Conservation (phyloP, 192 early-diverging fungal species). For the Spinellus fusiger region DNA sequence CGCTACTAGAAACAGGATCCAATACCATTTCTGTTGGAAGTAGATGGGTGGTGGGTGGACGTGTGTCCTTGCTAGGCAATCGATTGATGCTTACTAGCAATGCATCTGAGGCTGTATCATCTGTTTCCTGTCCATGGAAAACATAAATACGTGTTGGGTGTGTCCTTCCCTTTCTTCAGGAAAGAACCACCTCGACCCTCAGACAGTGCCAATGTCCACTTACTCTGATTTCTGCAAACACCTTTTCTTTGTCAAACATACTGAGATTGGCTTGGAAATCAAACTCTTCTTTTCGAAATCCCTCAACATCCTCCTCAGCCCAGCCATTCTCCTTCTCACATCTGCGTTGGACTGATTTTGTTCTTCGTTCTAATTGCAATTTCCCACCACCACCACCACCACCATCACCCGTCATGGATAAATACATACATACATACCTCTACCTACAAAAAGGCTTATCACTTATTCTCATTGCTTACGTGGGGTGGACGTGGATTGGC, state of each 20-base stretch:
- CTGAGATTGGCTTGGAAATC: conserved; percentile 58
- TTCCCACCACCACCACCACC: background rate
- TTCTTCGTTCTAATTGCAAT: background rate
- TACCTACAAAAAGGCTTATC: too few relatives aligned
- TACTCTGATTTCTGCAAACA: conserved; percentile 40
- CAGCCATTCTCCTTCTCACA: conserved; percentile 34
- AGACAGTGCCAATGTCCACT: too few relatives aligned
- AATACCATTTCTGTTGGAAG: conserved; percentile 64
- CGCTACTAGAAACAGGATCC: conserved; percentile 39
- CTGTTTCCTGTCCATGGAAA: conserved; percentile 39
- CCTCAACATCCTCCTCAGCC: conserved; percentile 54
- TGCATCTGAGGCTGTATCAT: conserved; percentile 65
- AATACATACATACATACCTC: background rate
- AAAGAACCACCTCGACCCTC: too few relatives aligned
- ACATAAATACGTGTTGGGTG: background rate
- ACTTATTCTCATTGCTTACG: too few relatives aligned
- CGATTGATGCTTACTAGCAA: conserved; percentile 67
- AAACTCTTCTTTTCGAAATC: conserved; percentile 57
- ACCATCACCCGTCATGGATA: background rate
- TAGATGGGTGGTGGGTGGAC: conserved; percentile 32
- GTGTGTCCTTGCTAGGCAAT: conserved; percentile 22
- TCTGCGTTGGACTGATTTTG: background rate
- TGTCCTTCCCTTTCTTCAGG: background rate
- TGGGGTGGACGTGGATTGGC: too few relatives aligned
- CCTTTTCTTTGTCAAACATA: conserved; percentile 65